phyloP scores from a whole-genome alignment of 2,329 filamentous ascomycete genomes.

The Pestalotiopsis fici region DNA sequence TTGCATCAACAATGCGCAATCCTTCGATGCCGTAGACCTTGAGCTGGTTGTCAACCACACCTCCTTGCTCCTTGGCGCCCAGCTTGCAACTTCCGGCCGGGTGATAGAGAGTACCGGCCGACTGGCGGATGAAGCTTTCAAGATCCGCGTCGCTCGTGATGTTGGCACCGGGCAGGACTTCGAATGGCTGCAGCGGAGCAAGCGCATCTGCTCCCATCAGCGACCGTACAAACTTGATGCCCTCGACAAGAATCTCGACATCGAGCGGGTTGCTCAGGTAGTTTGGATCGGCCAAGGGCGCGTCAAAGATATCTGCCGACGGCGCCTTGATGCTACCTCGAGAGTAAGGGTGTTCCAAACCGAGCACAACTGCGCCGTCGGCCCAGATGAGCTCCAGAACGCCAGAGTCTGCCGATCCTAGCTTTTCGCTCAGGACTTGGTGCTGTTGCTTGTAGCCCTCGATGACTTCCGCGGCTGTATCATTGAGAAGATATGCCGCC shows the following conservation, averaged over 20 bases:
- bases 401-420: not conserved
- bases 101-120: not conserved
- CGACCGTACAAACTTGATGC: constrained; percentile 36
- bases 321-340: constrained; percentile 56
- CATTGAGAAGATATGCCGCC: constrained; percentile 16
- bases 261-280: constrained; percentile 50
- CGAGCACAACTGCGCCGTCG: constrained; percentile 13
- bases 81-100: constrained; percentile 7
- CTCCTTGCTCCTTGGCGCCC: not conserved
- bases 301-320: constrained; percentile 40
- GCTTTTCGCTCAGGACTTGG: constrained; percentile 4
- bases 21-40: not conserved
- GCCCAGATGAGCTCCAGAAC: constrained; percentile 9
- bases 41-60: constrained; percentile 1
- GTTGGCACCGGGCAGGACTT: constrained; percentile 30
- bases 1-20: constrained; percentile 2
- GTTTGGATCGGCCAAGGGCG: constrained; percentile 48
- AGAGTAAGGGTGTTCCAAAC: constrained; percentile 41
- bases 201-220: constrained; percentile 31
- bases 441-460: constrained; percentile 15
- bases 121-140: not conserved
- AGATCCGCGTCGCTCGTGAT: constrained; percentile 29
- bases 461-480: constrained; percentile 21
- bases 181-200: constrained; percentile 32
- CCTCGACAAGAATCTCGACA: constrained; percentile 40